Evolutionary conservation across 192 early-diverging fungal species (phyloP), one percentile per base, ranked within the genome.

Genomic region (Coemansia sp.): DNA sequence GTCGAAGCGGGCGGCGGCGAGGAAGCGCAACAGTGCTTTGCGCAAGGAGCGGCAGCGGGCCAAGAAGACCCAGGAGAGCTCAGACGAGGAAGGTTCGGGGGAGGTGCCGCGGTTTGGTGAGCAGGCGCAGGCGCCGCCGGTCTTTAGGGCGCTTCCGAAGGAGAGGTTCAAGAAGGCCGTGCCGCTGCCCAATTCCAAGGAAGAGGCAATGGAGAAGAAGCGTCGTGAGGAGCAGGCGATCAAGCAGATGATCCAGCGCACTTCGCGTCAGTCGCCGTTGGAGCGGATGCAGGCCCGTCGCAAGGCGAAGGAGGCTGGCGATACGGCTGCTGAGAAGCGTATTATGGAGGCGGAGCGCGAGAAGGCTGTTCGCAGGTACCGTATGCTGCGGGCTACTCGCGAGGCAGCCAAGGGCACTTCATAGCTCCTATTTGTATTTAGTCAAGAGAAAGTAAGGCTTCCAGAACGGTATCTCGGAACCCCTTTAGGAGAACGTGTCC

Each of bases 241-340:
- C 11, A 73, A 73, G 29, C 65, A 61, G 21, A 66, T 73, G 69
- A 66, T 73, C 38, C 48, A 57, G 46, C 32, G 54, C 18, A 66
- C 69, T 3, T 52, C 69, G 0, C 38, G 69, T 5, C 32, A 66
- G 30, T 61, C 69, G 28, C 69, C 69, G 18, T 33, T 73, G 22
- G 69, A 73, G 35, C 56, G 57, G 11, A 61, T 73, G 62, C 69
- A 73, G 54, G 58, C 54, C 20, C 53, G 50, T 47, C 37, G 69
- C 16, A 73, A 73, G 59, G 57, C 63, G 0, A 62, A 58, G 25
- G 8, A 32, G 35, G 38, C 43, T 19, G 63, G 58, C 19, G 63
- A 50, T 29, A 33, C 69, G 19, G 63, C 69, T 14, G 69, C 69
- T 3, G 57, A 65, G 39, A 73, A 73, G 47, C 69, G 64, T 7